These are phyloP conservation scores for Pythium dissimile DNA, from an alignment of 352 stramenopile species.

Conservation along the genomic window DNA sequence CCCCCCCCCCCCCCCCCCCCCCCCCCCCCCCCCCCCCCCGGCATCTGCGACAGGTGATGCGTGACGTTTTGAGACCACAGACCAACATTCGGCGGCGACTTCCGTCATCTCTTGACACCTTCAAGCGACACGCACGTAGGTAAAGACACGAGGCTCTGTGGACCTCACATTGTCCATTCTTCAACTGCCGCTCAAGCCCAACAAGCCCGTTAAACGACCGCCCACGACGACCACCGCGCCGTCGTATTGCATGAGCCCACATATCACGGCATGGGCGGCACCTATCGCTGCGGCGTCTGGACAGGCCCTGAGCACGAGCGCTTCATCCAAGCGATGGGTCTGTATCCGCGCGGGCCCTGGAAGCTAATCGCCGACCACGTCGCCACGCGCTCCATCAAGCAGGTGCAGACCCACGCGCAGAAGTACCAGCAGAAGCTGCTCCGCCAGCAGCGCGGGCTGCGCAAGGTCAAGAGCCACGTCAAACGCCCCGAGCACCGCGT, in stretches of 20 bases:
- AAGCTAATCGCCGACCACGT: slow-evolving; percentile 68
- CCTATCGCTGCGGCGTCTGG: slow-evolving; percentile 35
- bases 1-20: too few relatives aligned
- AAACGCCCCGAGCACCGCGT: slow-evolving; percentile 21
- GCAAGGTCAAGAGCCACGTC: slow-evolving; percentile 54
- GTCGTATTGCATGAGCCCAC: background rate
- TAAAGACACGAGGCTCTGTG: slow-evolving; percentile 4
- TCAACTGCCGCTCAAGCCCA: background rate
- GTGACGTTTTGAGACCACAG: background rate
- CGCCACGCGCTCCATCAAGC: slow-evolving; percentile 74
- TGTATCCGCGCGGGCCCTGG: slow-evolving; percentile 67
- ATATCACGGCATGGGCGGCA: background rate
- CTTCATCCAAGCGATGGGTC: slow-evolving; percentile 75
- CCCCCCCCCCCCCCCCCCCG: too few relatives aligned
- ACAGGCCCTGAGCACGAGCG: slow-evolving; percentile 68
- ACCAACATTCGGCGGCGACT: background rate
- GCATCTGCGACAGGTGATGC: too few relatives aligned
- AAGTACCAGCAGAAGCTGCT: slow-evolving; percentile 86
- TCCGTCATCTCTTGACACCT: background rate
- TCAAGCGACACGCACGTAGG: background rate
- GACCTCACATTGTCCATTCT: too few relatives aligned
- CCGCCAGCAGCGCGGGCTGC: slow-evolving; percentile 60
- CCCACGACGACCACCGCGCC: background rate
- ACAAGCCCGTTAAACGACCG: too few relatives aligned
- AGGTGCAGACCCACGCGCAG: slow-evolving; percentile 77